Evolutionary conservation across 1,284 basidiomycete genomes (phyloP), one percentile per base, ranked within the genome.

Genomic region (Lignosus rhinocerotis): DNA sequence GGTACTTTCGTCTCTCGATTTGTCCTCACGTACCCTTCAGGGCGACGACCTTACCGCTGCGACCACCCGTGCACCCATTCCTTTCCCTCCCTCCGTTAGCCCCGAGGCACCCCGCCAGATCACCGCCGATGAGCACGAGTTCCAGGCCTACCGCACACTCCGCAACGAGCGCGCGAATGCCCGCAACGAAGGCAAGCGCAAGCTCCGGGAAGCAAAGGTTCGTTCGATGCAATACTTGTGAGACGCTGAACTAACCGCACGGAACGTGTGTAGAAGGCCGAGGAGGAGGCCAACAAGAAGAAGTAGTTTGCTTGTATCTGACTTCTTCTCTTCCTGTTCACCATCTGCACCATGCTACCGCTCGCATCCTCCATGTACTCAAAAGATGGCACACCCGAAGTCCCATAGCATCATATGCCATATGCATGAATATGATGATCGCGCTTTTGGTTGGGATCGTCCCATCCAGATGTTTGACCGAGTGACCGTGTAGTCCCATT

Each of bases 61-160:
- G 70, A 92, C 90, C 66, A 93, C 92, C 67, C 92, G 93, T 67
- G 75, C 77, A 51, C 70, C 85, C 63, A 72, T 93, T 69, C 81
- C 94, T 61, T 80, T 96, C 64, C 88, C 92, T 60, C 72, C 84
- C 59, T 72, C 85, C 60, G 87, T 85, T 76, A 76, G 78, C 60
- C 83, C 82, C 70, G 97, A 99, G 79, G 79, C 84, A 56, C 96
- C 97, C 72, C 93, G 96, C 75, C 90, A 93, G 78, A 98, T 99
- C 76, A 94, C 94, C 66, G 79, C 81, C 57, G 93, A 94, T 73
- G 96, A 99, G 80, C 92, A 90, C 75, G 85, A 90, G 67, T 91
- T 94, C 81, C 73, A 91, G 72, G 94, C 95, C 17, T 98, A 85
- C 89, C 85, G 84, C 76, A 85, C 94, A 68, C 93, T 98, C 73